A percentile compares a stretch with the other conserved stretches of the same genome.
Evolutionary conservation across 768 basidiomycete genomes (phyloP).

Genomic region (Tubosaeta sp.): DNA sequence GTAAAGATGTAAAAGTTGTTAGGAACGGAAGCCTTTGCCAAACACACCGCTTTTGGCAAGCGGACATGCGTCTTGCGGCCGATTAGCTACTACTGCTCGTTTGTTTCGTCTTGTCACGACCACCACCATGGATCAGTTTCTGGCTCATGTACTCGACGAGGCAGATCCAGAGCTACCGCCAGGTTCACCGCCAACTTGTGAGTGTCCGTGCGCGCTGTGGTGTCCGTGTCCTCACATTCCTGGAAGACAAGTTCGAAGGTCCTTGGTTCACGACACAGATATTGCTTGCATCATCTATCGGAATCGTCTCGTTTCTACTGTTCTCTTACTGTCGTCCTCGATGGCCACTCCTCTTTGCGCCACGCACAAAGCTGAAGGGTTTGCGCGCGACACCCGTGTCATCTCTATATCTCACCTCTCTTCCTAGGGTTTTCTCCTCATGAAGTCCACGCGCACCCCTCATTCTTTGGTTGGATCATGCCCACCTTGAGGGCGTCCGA

Average conservation of each 20-base stretch:
- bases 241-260: conserved; percentile 74
- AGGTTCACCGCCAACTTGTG: conserved; percentile 62
- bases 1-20: conserved; percentile 8
- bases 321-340: conserved; percentile 87
- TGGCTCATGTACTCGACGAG: conserved; percentile 26
- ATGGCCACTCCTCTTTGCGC: conserved; percentile 89
- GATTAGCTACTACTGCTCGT: background rate
- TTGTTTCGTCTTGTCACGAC: background rate
- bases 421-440: conserved; percentile 83
- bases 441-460: conserved; percentile 81
- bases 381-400: conserved; percentile 1
- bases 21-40: conserved; percentile 16
- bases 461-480: conserved; percentile 95
- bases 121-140: conserved; percentile 19
- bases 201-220: conserved; percentile 21
- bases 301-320: conserved; percentile 72
- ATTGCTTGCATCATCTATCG: conserved; percentile 70
- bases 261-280: conserved; percentile 97
- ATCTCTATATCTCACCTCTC: conserved; percentile 1
- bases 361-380: conserved; percentile 94
- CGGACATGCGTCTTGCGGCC: conserved; percentile 2
- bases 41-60: conserved; percentile 19
- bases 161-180: conserved; percentile 47
- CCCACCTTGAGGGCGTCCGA: conserved; percentile 90
- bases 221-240: conserved; percentile 4